A percentile compares a stretch with the other conserved stretches of the same genome.
phyloP scores from a whole-genome alignment of 1,284 basidiomycete species.

The Wallemia mellicola region DNA sequence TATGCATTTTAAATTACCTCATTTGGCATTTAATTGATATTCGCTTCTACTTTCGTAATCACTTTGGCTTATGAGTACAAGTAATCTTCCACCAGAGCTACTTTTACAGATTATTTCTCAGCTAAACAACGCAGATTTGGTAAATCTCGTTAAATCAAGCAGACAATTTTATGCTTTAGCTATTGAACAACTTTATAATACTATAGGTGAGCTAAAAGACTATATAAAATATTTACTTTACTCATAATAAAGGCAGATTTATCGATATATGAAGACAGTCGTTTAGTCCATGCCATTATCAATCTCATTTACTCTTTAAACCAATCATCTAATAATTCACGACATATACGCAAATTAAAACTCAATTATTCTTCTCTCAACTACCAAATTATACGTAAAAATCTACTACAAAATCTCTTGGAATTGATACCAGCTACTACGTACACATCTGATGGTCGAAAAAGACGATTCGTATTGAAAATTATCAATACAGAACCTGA shows the following conservation, averaged over 20 bases:
- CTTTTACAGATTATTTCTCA: background rate
- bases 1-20: too few relatives aligned
- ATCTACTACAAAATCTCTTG: background rate
- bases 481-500: background rate
- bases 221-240: background rate
- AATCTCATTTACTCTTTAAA: background rate
- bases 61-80: background rate
- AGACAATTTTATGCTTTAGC: background rate
- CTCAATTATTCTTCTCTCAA: background rate
- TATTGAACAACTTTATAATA: background rate
- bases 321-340: background rate
- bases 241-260: background rate
- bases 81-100: background rate
- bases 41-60: background rate
- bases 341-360: background rate
- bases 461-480: background rate
- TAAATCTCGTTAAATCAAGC: background rate
- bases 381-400: background rate
- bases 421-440: background rate
- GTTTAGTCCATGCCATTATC: background rate
- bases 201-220: background rate
- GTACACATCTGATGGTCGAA: background rate
- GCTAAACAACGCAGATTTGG: background rate
- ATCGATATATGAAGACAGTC: background rate
- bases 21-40: background rate